phyloP scores from a whole-genome alignment of 495 filamentous ascomycete species.

The Evernia prunastri region DNA sequence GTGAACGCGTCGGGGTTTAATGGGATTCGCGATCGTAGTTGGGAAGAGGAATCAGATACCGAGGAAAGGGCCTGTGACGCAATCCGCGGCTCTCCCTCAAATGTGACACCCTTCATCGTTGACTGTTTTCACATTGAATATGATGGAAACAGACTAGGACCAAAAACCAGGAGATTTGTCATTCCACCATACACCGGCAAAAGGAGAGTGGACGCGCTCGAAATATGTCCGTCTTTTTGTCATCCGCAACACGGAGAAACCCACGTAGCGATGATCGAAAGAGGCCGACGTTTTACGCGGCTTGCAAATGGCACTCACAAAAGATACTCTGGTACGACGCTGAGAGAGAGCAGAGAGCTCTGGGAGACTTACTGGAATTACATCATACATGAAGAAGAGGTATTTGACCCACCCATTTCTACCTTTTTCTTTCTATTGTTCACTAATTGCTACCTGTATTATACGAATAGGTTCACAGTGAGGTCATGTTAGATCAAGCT shows the following conservation, averaged over 20 bases:
- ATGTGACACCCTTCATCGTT: slow-evolving; percentile 1
- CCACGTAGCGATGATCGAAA: neutral
- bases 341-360: slow-evolving; percentile 6
- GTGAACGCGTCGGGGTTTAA: neutral
- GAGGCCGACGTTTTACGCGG: slow-evolving; percentile 2
- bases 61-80: neutral
- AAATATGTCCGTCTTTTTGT: neutral
- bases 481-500: slow-evolving; percentile 9
- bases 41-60: neutral
- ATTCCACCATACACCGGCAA: neutral
- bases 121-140: slow-evolving; percentile 9
- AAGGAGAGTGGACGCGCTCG: neutral
- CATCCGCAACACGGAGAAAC: neutral
- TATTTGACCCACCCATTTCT: neutral
- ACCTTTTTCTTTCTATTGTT: neutral
- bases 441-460: neutral
- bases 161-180: neutral
- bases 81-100: neutral
- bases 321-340: neutral
- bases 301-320: neutral
- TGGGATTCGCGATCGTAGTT: neutral
- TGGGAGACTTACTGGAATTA: neutral
- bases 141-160: slow-evolving; percentile 1
- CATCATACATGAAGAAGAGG: slow-evolving; percentile 4
- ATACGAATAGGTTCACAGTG: neutral